Conservation (phyloP, 345 rosid species). For the Citrus mangshanensis region DNA sequence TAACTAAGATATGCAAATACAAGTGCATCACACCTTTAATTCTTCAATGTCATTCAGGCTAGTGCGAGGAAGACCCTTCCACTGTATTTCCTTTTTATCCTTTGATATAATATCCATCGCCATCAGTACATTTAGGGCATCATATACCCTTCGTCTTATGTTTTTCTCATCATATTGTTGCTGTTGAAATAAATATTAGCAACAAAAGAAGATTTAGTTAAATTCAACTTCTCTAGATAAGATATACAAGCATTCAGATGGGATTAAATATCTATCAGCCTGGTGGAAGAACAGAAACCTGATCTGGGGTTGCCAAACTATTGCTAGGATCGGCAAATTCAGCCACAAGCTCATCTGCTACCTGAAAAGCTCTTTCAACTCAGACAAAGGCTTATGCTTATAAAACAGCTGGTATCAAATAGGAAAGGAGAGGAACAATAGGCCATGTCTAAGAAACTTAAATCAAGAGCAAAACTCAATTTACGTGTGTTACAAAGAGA, state of each 20-base stretch:
- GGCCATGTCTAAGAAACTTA: background rate
- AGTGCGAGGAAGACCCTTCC: slow-evolving; percentile 98
- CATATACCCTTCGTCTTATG: slow-evolving; percentile 96
- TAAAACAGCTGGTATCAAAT: background rate
- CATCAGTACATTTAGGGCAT: slow-evolving; percentile 98
- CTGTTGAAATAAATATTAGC: slow-evolving; percentile 35
- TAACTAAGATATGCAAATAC: slow-evolving; percentile 1
- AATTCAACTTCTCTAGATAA: slow-evolving; percentile 2
- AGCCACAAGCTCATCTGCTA: slow-evolving; percentile 99
- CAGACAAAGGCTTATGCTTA: slow-evolving; percentile 21
- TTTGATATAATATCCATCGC: slow-evolving; percentile 98
- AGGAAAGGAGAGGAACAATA: background rate
- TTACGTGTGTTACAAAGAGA: background rate
- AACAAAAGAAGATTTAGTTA: background rate
- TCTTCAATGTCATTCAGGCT: slow-evolving; percentile 91
- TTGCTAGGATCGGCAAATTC: slow-evolving; percentile 87
- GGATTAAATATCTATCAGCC: background rate
- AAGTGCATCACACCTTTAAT: slow-evolving; percentile 63
- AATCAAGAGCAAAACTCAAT: background rate
- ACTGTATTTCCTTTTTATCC: slow-evolving; percentile 94
- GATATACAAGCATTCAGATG: slow-evolving; percentile 1
- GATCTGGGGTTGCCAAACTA: slow-evolving; percentile 78
- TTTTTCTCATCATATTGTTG: slow-evolving; percentile 98
- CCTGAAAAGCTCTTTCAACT: slow-evolving; percentile 53
- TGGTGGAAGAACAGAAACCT: slow-evolving; percentile 43